Percentiles rank a stretch among this genome's conserved stretches.
phyloP scores from a whole-genome alignment of 2,329 filamentous ascomycete genomes.

The Tetracladium maxilliforme region DNA sequence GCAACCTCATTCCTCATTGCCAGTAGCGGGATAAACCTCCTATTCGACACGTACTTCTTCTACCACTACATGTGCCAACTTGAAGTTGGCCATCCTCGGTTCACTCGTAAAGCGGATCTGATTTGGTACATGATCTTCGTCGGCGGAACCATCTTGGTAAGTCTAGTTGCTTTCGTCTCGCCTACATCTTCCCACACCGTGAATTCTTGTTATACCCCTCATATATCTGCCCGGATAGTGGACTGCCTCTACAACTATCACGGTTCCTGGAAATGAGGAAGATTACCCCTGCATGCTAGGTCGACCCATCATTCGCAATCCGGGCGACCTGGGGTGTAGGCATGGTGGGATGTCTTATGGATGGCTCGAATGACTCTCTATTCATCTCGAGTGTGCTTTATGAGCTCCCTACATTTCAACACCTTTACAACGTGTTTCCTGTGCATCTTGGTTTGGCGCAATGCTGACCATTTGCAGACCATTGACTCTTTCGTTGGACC shows the following conservation, averaged over 20 bases:
- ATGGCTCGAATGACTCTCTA: constrained; percentile 29
- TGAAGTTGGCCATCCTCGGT: constrained; percentile 45
- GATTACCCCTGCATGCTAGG: constrained; percentile 38
- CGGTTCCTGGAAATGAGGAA: constrained; percentile 47
- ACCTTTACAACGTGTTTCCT: too few relatives aligned
- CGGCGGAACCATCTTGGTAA: constrained; percentile 46
- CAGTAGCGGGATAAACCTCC: constrained; percentile 22
- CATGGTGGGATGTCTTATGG: constrained; percentile 37
- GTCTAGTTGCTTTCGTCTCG: constrained; percentile 16
- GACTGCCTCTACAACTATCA: constrained; percentile 31
- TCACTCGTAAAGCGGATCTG: constrained; percentile 49
- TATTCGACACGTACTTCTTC: constrained; percentile 58
- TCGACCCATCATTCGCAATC: constrained; percentile 35
- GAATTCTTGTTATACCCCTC: constrained; percentile 28
- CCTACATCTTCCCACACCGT: constrained; percentile 4
- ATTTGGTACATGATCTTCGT: constrained; percentile 52
- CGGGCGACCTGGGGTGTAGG: constrained; percentile 34
- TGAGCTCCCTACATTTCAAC: constrained; percentile 18
- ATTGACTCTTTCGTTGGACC: constrained; percentile 34
- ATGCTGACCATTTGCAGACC: constrained; percentile 19
- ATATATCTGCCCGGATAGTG: constrained; percentile 44
- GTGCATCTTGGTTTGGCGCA: constrained; percentile 2
- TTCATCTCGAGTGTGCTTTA: constrained; percentile 17
- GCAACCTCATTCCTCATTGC: constrained; percentile 19
- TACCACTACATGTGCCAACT: constrained; percentile 51